A percentile compares a stretch with the other conserved stretches of the same genome.
Evolutionary conservation across 306 rosid species (phyloP).

Genomic region (Trifolium subterraneum): DNA sequence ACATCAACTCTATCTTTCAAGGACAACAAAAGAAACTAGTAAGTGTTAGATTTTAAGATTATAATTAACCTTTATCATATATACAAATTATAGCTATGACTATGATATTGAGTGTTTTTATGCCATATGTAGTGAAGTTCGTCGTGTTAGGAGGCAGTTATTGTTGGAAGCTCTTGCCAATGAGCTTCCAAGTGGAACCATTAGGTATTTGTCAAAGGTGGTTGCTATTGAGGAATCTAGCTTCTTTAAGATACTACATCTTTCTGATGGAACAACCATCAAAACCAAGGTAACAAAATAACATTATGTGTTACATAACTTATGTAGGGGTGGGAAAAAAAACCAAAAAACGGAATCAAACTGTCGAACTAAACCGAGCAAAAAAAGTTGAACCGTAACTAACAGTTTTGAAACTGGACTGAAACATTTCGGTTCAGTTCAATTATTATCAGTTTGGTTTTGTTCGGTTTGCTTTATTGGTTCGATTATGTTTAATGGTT

Average conservation of each 20-base stretch:
- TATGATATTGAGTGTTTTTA: conserved; percentile 7
- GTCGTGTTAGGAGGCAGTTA: conserved; percentile 58
- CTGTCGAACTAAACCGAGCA: no score
- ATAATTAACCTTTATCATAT: no score
- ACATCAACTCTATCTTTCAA: conserved; percentile 43
- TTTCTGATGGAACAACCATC: conserved; percentile 64
- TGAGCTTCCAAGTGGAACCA: conserved; percentile 72
- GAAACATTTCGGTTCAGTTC: no score
- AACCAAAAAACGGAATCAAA: no score
- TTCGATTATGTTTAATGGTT: no score
- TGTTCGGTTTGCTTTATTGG: no score
- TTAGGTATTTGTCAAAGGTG: conserved; percentile 72
- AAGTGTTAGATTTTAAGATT: no score
- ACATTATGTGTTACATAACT: neutral
- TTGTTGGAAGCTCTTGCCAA: conserved; percentile 66
- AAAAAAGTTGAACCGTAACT: no score
- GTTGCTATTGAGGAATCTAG: conserved; percentile 71
- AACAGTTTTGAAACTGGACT: no score
- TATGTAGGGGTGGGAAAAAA: no score
- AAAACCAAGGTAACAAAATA: conserved; percentile 59
- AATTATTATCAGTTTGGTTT: no score
- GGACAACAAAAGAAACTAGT: conserved; percentile 52
- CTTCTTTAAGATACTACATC: conserved; percentile 64
- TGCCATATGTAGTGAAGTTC: conserved; percentile 48
- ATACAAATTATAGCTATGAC: no score